Percentiles rank a stretch among this genome's conserved stretches.
phyloP scores from a whole-genome alignment of 345 rosid genomes.

The Ricinus communis region DNA sequence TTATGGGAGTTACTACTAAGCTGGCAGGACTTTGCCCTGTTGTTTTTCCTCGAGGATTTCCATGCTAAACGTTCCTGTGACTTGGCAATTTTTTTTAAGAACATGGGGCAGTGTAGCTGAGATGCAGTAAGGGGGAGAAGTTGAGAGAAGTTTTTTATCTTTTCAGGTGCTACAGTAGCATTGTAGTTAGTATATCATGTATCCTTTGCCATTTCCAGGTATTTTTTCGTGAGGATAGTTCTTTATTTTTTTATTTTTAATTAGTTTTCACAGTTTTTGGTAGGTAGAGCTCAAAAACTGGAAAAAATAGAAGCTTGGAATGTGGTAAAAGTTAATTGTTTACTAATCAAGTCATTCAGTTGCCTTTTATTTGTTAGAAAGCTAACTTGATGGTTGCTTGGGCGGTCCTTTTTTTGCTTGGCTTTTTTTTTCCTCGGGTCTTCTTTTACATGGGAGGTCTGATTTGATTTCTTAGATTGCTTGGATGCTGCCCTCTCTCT shows the following conservation, averaged over 20 bases:
- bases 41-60: not conserved
- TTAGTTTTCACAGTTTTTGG: not conserved
- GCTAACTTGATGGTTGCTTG: no score
- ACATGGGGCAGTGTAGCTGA: slow-evolving; percentile 7
- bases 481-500: no score
- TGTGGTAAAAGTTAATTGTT: not conserved
- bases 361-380: no score
- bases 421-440: no score
- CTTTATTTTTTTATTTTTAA: not conserved
- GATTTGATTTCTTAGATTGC: no score
- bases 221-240: not conserved
- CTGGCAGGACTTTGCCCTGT: not conserved
- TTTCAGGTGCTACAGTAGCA: not conserved
- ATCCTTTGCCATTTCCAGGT: not conserved
- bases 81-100: not conserved
- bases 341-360: no score
- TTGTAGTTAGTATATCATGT: not conserved
- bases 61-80: not conserved
- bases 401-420: no score
- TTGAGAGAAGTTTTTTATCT: not conserved
- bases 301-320: not conserved
- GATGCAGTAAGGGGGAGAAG: not conserved
- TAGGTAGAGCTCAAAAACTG: no score
- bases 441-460: no score
- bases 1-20: slow-evolving; percentile 55